Evolutionary conservation across 179 eudicot genomes (phyloP).

Genomic region (Camellia oleifera): DNA sequence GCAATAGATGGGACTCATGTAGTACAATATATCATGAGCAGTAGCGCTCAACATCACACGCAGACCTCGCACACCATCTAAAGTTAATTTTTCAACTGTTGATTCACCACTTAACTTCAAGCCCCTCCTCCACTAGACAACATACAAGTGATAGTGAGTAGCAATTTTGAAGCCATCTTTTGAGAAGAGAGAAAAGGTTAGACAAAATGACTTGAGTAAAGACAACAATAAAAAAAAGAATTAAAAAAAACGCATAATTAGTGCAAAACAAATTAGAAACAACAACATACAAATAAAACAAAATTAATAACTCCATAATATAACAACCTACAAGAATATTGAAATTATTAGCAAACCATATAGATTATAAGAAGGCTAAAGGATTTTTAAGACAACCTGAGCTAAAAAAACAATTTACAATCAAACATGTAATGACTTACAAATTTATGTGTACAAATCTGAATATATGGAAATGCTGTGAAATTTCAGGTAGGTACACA

Average conservation of each 20-base stretch:
- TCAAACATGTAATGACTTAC: not conserved
- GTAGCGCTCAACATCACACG: slow-evolving; percentile 92
- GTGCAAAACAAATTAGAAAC: not conserved
- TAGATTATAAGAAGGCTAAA: not conserved
- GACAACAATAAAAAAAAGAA: not conserved
- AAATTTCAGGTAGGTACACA: no score
- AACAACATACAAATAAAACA: not conserved
- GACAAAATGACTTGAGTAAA: not conserved
- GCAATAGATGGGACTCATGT: slow-evolving; percentile 99
- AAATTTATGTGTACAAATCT: not conserved
- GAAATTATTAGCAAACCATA: not conserved
- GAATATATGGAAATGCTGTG: no score
- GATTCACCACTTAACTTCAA: slow-evolving; percentile 89
- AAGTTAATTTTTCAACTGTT: slow-evolving; percentile 79
- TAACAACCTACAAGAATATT: not conserved
- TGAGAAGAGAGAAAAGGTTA: not conserved
- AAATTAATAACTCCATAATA: not conserved
- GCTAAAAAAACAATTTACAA: not conserved
- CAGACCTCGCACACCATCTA: slow-evolving; percentile 89
- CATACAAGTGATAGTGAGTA: not conserved
- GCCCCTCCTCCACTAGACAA: slow-evolving; percentile 86
- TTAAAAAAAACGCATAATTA: not conserved
- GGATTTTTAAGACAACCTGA: not conserved
- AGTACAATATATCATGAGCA: slow-evolving; percentile 92
- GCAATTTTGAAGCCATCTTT: not conserved